Evolutionary conservation across 2,329 filamentous ascomycete species (phyloP), one percentile per base, ranked within the genome.

Genomic region (Fusarium sp.): DNA sequence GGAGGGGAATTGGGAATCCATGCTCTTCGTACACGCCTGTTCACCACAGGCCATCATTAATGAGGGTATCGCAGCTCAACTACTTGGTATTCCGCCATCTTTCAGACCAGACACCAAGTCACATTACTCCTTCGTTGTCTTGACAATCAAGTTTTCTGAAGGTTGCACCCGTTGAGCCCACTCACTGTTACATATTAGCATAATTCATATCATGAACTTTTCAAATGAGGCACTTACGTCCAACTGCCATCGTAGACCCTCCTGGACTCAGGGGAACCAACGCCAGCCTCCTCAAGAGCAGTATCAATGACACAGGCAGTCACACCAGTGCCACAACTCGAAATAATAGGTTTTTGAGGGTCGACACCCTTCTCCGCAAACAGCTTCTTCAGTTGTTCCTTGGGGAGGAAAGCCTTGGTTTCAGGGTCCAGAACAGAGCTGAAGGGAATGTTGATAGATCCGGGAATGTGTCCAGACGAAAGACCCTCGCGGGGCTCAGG

Each of bases 221-320:
- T 18, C 30, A 25, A n/a, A 37, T 19, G 43, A 30, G 63, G 16
- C 15, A 92, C 93, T 91, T 86, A 97, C 89, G 96, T 98, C 96
- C 96, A 99, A 82, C 95, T 97, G 53, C 96, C 96, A 81, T 99
- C 96, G 79, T 99, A 99, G 28, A 99, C 87, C 79, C 89, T 91
- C 75, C 94, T 89, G 61, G 89, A 89, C 69, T 91, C 88, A 1
- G 88, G 83, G 8, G 89, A 85, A 4, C 93, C 93, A 79, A 91
- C 95, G 3, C 91, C 92, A 28, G 95, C 94, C 81, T 94, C 91
- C 35, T 90, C 90, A 60, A 99, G 84, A 4, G 95, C 96, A 42
- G 95, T 92, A 80, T 99, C 96, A 46, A 99, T 90, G 47, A 98
- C 90, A 23, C 94, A 94, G 12, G 96, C 96, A 16, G 95, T 98